phyloP scores from a whole-genome alignment of 768 basidiomycete genomes.

The Suillus americanus region DNA sequence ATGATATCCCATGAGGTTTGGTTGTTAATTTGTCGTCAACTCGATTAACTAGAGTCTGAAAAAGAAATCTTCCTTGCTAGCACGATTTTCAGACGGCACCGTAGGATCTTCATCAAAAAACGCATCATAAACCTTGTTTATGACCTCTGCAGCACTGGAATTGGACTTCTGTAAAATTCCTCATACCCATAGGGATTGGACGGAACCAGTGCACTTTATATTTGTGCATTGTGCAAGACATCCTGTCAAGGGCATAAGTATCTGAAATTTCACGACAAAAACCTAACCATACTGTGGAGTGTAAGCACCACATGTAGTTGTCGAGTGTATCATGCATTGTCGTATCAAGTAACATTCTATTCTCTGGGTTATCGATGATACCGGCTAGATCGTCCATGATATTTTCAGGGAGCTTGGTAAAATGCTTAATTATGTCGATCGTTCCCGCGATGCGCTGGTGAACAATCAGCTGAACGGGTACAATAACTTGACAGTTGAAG shows the following conservation, averaged over 20 bases:
- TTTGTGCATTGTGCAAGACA: not conserved
- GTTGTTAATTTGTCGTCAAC: not conserved
- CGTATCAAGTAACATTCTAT: not conserved
- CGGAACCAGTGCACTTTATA: not conserved
- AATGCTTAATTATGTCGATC: not conserved
- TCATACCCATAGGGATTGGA: not conserved
- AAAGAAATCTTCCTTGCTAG: not conserved
- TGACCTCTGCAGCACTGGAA: not conserved
- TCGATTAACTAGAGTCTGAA: not conserved
- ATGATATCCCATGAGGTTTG: not conserved
- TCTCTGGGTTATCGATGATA: not conserved
- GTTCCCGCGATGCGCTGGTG: not conserved
- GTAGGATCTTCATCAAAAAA: not conserved
- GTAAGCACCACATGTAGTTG: not conserved
- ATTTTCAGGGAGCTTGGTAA: not conserved
- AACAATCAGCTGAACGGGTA: not conserved
- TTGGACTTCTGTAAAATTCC: not conserved
- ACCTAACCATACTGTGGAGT: not conserved
- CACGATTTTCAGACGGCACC: not conserved
- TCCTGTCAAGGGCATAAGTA: not conserved
- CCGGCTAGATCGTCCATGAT: not conserved
- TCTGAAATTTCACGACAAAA: not conserved
- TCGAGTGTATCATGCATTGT: not conserved
- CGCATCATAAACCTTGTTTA: not conserved
- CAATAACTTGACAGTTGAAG: not conserved